Evolutionary conservation across 2,329 filamentous ascomycete species (phyloP).

Genomic region (Podosphaera xanthii): DNA sequence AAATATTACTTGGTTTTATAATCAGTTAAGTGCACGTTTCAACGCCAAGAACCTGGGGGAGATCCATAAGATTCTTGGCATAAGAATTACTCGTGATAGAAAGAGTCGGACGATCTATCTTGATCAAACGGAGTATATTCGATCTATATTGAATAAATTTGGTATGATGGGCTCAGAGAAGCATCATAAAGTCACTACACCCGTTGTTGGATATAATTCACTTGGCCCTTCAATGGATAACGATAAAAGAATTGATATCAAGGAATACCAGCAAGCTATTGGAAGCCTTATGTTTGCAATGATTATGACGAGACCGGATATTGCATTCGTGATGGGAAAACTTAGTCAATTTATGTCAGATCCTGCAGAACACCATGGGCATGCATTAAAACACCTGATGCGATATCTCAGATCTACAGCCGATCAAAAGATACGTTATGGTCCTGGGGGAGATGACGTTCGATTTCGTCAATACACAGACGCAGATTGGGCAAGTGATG

Average conservation of each 20-base stretch:
- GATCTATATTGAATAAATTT: no score
- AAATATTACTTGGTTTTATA: no score
- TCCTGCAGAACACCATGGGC: not conserved
- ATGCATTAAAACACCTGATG: not conserved
- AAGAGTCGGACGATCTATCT: no score
- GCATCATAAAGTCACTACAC: no score
- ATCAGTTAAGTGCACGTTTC: no score
- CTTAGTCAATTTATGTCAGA: not conserved
- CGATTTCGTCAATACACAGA: not conserved
- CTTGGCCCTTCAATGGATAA: not conserved
- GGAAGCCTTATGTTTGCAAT: not conserved
- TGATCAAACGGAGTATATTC: no score
- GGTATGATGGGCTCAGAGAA: not conserved
- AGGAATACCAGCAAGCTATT: not conserved
- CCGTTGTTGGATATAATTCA: not conserved
- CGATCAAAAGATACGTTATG: not conserved
- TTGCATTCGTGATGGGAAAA: not conserved
- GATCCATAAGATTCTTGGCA: no score
- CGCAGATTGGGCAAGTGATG: not conserved
- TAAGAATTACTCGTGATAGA: no score
- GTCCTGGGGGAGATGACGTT: not conserved
- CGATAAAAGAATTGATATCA: not conserved
- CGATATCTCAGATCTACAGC: not conserved
- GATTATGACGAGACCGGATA: not conserved
- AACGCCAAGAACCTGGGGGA: no score